Percentiles rank a stretch among this genome's conserved stretches.
phyloP scores from a whole-genome alignment of 192 early-diverging fungal genomes.

The Gonapodya sp. region DNA sequence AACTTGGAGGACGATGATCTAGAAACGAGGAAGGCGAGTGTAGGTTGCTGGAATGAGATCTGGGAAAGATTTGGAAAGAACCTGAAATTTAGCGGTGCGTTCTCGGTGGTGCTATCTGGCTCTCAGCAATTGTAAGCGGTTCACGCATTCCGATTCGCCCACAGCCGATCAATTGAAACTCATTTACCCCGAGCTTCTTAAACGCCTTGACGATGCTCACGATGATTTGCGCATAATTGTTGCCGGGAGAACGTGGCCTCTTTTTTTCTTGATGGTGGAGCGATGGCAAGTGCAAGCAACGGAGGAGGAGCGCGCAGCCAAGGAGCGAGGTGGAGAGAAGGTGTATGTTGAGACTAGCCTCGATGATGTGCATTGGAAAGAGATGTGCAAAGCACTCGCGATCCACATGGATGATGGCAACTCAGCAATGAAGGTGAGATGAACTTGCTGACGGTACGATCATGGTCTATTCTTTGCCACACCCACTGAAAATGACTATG shows the following conservation, averaged over 20 bases:
- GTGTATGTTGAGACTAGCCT: slow-evolving; percentile 28
- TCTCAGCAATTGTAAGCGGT: not conserved
- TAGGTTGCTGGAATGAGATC: slow-evolving; percentile 17
- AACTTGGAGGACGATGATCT: slow-evolving; percentile 35
- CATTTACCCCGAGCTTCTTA: slow-evolving; percentile 42
- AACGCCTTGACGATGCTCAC: slow-evolving; percentile 45
- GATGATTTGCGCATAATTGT: slow-evolving; percentile 34
- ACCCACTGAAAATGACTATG: too few relatives aligned
- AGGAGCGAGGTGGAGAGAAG: slow-evolving; percentile 14
- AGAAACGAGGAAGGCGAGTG: slow-evolving; percentile 18
- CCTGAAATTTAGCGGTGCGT: not conserved
- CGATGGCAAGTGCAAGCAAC: slow-evolving; percentile 13
- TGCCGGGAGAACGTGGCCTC: slow-evolving; percentile 12
- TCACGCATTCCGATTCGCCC: not conserved
- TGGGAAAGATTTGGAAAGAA: slow-evolving; percentile 13
- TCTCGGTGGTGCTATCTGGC: not conserved
- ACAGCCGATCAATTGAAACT: slow-evolving; percentile 23
- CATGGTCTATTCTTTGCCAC: too few relatives aligned
- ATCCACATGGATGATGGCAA: slow-evolving; percentile 53
- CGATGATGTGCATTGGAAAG: slow-evolving; percentile 38
- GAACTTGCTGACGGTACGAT: too few relatives aligned
- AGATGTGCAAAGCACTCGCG: slow-evolving; percentile 36
- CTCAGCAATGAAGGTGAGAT: slow-evolving; percentile 28
- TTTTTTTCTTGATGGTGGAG: slow-evolving; percentile 22
- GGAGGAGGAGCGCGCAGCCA: slow-evolving; percentile 11